Evolutionary conservation across 208 protist genomes (phyloP).

Genomic region (Tritrichomonas foetus): DNA sequence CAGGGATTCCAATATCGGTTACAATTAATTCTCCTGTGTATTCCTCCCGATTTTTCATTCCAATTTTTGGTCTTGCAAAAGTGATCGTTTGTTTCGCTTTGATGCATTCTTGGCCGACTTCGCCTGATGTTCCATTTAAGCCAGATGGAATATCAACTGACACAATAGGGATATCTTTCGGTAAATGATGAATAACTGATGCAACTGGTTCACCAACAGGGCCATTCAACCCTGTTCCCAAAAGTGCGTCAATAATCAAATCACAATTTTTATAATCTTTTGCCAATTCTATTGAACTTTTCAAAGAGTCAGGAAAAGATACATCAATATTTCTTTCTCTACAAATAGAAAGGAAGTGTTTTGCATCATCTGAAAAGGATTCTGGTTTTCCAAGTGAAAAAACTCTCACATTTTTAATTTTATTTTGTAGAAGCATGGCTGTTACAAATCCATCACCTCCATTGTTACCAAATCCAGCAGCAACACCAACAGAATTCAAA

Average conservation of each 20-base stretch:
- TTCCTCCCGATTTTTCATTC: not conserved
- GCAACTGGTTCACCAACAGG: not conserved
- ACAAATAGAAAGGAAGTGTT: not conserved
- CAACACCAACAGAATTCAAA: not conserved
- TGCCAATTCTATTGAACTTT: not conserved
- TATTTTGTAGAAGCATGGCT: not conserved
- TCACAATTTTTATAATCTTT: not conserved
- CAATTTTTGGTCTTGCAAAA: not conserved
- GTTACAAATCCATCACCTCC: not conserved
- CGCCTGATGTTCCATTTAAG: not conserved
- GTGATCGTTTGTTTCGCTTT: not conserved
- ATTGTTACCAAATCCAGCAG: not conserved
- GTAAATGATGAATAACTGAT: not conserved
- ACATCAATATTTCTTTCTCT: not conserved
- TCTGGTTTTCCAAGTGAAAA: not conserved
- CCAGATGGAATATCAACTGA: not conserved
- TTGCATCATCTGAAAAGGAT: not conserved
- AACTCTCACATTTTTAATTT: not conserved
- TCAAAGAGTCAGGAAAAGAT: not conserved
- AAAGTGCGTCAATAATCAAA: not conserved
- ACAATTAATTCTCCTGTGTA: not conserved
- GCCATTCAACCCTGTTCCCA: not conserved
- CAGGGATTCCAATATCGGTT: not conserved
- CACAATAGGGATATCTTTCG: not conserved
- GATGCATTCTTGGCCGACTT: not conserved